A percentile compares a stretch with the other conserved stretches of the same genome.
Evolutionary conservation across 1,139 yeast species (phyloP).

Genomic region (Dujonia santamariae): DNA sequence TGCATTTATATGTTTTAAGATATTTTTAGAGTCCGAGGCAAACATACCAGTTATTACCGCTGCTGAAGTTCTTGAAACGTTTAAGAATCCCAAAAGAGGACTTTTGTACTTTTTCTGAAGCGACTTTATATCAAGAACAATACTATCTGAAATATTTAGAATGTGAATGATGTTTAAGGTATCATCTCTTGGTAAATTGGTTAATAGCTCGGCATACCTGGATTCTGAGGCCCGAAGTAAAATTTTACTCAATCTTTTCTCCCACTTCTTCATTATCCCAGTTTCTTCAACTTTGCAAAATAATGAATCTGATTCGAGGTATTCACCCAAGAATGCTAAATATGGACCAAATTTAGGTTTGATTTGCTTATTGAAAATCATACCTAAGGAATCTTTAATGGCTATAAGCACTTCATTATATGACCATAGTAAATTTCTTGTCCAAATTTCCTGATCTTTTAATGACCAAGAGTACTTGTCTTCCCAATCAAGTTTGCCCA

Average conservation of each 20-base stretch:
- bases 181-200: constrained; percentile 63
- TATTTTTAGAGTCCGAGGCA: constrained; percentile 60
- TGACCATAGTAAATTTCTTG: constrained; percentile 42
- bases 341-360: constrained; percentile 65
- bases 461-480: constrained; percentile 42
- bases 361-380: constrained; percentile 43
- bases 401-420: constrained; percentile 48
- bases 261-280: constrained; percentile 48
- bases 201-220: constrained; percentile 57
- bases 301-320: constrained; percentile 48
- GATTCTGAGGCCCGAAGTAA: constrained; percentile 53
- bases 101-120: constrained; percentile 61
- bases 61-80: constrained; percentile 55
- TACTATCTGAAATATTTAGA: constrained; percentile 54
- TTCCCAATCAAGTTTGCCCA: constrained; percentile 32
- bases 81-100: constrained; percentile 58
- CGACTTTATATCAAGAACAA: constrained; percentile 48
- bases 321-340: constrained; percentile 48
- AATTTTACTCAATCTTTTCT: constrained; percentile 46
- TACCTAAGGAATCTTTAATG: constrained; percentile 42
- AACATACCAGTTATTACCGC: constrained; percentile 58
- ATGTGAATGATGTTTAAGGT: constrained; percentile 57
- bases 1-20: constrained; percentile 54
- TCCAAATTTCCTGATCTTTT: constrained; percentile 53
- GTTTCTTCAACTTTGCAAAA: constrained; percentile 34